These are phyloP conservation scores for Cunninghamia lanceolata DNA, from an alignment of 75 land plant genomes.

Conservation along the genomic window DNA sequence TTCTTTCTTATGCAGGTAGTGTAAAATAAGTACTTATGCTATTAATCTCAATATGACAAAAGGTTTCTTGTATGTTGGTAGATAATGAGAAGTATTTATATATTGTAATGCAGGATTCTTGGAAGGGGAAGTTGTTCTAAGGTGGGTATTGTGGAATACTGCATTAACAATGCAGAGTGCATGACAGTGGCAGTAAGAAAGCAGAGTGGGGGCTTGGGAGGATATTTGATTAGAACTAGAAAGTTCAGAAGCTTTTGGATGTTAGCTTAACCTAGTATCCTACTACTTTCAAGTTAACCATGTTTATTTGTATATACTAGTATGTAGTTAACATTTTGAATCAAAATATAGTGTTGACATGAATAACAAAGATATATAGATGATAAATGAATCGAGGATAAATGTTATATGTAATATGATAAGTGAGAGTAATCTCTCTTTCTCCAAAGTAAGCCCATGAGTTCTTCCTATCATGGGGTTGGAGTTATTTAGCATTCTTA, in stretches of 20 bases:
- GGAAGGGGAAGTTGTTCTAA: background rate
- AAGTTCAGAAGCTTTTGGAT: background rate
- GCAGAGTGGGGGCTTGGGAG: background rate
- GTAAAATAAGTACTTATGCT: background rate
- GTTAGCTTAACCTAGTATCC: background rate
- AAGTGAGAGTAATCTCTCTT: no score
- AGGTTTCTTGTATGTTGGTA: background rate
- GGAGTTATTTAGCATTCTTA: no score
- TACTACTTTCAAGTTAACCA: no score
- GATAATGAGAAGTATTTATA: background rate
- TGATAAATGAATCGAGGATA: no score
- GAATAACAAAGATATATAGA: no score
- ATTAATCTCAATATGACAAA: no score
- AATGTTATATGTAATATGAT: no score
- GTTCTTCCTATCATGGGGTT: no score
- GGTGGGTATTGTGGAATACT: background rate
- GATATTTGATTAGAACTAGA: background rate
- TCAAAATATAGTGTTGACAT: no score
- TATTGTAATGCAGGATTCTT: background rate
- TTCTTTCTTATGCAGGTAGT: background rate
- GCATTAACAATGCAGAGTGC: conserved; percentile 1
- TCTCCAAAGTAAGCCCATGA: no score
- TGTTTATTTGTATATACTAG: no score
- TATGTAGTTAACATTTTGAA: no score
- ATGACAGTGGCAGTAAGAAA: background rate